Base-by-base conservation (phyloP, 1,284 basidiomycete species). In the Mycena sp. region DNA sequence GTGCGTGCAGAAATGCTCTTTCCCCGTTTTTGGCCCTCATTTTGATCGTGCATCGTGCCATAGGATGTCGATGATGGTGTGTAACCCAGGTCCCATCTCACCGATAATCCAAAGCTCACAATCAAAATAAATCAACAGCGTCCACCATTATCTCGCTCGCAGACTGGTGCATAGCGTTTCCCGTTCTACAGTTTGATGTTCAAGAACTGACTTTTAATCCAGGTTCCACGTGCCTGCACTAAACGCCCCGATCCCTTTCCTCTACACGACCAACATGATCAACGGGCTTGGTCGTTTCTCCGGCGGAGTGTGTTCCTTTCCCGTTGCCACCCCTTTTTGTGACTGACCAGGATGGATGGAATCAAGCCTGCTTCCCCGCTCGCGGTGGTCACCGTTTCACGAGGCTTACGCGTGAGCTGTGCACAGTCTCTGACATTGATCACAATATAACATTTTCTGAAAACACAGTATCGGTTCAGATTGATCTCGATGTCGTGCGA, bases 401-500 rank as follows among this genome's bases (percentile, higher is more conserved):
- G 67, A n/a, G 76, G 75, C 6, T 75, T 76, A 57, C 76, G 78
- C 17, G 58, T 61, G 29, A 43, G 56, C 30, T 49, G 19, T 30
- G 30, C 10, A 30, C 9, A 11, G 7, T 23, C 14, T 40, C 5
- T 11, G 17, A 16, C 12, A 12, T 17, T 35, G 16, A 16, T 16
- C 28, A 7, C n/a, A 16, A 26, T 37, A 7, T 57, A 26, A 45
- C 11, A 1, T 4, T 48, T 40, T 11, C 66, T 80, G 16, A 79
- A 79, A 29, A 41, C 23, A 2, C 25, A 57, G 63, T 84, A 86
- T 69, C 81, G 87, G 9, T 80, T 88, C 71, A 81, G 87, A 4
- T 70, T 88, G 37, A 78, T 87, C 63, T 81, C 84, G 51, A 74
- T 83, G 1, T 75, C 76, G 10, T 79, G 77, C 63, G 76, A 77